Evolutionary conservation across 2,329 filamentous ascomycete species (phyloP).

Genomic region (Cylindrodendrum hubeiense): DNA sequence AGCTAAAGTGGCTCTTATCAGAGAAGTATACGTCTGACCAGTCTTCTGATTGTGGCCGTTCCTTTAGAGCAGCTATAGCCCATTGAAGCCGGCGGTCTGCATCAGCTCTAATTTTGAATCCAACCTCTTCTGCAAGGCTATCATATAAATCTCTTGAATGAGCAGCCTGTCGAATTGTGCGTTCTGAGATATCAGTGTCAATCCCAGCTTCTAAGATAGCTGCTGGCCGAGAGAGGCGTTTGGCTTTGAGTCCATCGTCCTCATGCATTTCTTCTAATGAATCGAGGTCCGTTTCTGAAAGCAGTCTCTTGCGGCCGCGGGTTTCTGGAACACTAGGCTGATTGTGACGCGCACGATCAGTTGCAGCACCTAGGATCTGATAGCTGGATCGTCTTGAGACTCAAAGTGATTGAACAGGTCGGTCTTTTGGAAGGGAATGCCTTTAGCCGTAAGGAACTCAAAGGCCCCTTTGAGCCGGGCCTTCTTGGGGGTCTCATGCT

Average conservation of each 20-base stretch:
- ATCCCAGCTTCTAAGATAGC: too few species aligned
- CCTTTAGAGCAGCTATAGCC: too few species aligned
- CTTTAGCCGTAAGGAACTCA: background rate
- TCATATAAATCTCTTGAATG: too few species aligned
- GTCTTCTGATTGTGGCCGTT: background rate
- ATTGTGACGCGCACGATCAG: background rate
- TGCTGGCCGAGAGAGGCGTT: too few species aligned
- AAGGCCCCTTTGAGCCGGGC: background rate
- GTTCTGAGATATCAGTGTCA: too few species aligned
- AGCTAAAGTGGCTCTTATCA: background rate
- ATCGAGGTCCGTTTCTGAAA: background rate
- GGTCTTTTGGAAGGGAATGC: background rate
- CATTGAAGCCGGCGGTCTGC: too few species aligned
- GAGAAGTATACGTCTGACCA: background rate
- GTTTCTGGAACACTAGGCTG: background rate
- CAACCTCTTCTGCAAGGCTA: too few species aligned
- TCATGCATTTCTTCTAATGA: too few species aligned
- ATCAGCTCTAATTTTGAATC: too few species aligned
- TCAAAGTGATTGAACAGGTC: background rate
- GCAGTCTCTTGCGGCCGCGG: background rate
- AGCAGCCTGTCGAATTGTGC: too few species aligned
- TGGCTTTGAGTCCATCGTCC: too few species aligned
- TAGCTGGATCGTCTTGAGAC: background rate
- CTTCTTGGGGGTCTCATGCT: too few species aligned
- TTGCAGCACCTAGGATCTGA: background rate